Percentiles rank a stretch among this genome's conserved stretches.
Evolutionary conservation across 2,329 filamentous ascomycete species (phyloP).

Genomic region (Samsoniella hepiali): DNA sequence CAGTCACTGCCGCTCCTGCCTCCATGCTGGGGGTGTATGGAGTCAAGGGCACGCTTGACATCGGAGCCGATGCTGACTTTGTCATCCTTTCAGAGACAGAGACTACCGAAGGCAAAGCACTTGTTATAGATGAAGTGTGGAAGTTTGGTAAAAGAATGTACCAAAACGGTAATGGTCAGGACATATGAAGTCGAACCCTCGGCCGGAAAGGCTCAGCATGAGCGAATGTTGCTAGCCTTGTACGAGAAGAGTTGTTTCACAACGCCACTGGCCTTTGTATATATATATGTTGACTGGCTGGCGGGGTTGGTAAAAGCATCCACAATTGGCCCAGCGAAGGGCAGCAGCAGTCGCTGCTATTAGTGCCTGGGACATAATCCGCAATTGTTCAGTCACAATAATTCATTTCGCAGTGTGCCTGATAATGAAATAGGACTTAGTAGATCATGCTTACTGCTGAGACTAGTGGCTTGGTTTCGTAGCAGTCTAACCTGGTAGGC

Average conservation of each 20-base stretch:
- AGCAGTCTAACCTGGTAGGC: neutral
- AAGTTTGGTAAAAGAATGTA: neutral
- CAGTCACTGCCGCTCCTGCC: neutral
- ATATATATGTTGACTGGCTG: too few species aligned
- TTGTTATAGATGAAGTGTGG: neutral
- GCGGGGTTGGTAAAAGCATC: too few species aligned
- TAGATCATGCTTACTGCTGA: neutral
- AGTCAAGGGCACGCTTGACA: neutral
- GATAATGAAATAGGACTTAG: neutral
- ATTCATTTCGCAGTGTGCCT: neutral
- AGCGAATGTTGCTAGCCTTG: too few species aligned
- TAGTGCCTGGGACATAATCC: too few species aligned
- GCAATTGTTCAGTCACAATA: too few species aligned
- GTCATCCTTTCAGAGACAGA: neutral
- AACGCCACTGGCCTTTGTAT: too few species aligned
- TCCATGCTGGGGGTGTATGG: neutral
- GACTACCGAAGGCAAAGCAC: neutral
- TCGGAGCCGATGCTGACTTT: neutral
- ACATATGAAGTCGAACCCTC: too few species aligned
- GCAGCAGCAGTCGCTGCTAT: too few species aligned
- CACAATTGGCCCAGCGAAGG: too few species aligned
- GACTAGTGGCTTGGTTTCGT: neutral
- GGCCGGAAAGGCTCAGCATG: too few species aligned
- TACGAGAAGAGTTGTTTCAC: too few species aligned
- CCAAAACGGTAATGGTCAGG: too few species aligned